These are phyloP conservation scores for Biscutella auriculata DNA, from an alignment of 441 rosid species.

Conservation along the genomic window DNA sequence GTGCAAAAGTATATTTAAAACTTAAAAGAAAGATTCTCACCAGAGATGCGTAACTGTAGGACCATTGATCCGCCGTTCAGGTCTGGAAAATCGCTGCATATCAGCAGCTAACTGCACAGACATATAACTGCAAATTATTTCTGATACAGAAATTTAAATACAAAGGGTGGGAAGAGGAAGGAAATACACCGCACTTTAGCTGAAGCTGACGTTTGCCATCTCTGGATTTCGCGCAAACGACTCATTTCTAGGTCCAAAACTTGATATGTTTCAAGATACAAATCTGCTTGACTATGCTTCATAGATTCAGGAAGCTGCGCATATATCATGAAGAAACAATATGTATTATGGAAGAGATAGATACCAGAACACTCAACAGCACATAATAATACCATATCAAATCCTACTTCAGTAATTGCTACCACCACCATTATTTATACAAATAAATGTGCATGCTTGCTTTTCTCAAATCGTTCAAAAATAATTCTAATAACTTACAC, in stretches of 20 bases:
- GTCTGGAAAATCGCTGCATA: constrained; percentile 99
- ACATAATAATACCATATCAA: neutral
- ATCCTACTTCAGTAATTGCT: neutral
- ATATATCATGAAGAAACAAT: constrained; percentile 7
- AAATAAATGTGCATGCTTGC: neutral
- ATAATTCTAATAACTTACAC: neutral
- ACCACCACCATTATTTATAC: neutral
- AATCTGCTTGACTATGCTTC: constrained; percentile 98
- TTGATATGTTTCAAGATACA: constrained; percentile 96
- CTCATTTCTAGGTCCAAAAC: constrained; percentile 99
- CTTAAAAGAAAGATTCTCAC: constrained; percentile 24
- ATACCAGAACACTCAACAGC: neutral
- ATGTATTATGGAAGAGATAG: neutral
- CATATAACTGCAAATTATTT: constrained; percentile 14
- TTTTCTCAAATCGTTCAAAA: neutral
- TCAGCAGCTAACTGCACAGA: constrained; percentile 89
- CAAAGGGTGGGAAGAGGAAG: neutral
- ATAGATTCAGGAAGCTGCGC: constrained; percentile 95
- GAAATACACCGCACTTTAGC: constrained; percentile 52
- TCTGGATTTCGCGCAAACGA: constrained; percentile 91
- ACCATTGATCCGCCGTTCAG: constrained; percentile 93
- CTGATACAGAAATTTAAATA: neutral
- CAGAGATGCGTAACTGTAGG: constrained; percentile 95
- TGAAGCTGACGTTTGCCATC: constrained; percentile 94
- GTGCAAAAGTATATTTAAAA: neutral